These are phyloP conservation scores for Taiozyma sp. DNA, from an alignment of 1,139 yeast species.

Conservation along the genomic window DNA sequence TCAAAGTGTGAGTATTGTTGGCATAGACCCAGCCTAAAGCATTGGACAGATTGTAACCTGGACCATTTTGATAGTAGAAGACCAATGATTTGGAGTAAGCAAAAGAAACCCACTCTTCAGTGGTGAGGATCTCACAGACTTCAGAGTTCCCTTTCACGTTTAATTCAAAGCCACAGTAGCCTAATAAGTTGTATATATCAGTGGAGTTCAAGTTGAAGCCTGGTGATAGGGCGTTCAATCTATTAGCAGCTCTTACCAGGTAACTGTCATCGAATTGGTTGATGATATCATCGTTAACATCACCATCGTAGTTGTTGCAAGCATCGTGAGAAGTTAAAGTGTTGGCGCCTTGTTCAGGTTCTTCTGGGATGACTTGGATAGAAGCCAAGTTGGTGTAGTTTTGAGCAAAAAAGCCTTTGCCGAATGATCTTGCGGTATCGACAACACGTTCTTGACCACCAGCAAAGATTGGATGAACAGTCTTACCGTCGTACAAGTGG, in stretches of 20 bases:
- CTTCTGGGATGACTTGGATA: constrained; percentile 33
- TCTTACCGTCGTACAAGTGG: constrained; percentile 30
- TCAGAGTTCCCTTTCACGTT: constrained; percentile 50
- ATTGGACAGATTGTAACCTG: constrained; percentile 42
- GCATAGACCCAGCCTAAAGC: constrained; percentile 46
- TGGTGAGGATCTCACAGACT: constrained; percentile 49
- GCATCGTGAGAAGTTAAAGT: constrained; percentile 33
- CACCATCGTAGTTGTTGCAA: constrained; percentile 28
- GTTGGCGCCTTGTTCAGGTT: constrained; percentile 34
- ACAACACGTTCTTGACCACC: constrained; percentile 35
- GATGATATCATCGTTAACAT: constrained; percentile 20
- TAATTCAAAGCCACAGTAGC: constrained; percentile 54
- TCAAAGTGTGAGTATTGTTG: constrained; percentile 35
- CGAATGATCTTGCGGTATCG: constrained; percentile 35
- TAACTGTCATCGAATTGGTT: constrained; percentile 25
- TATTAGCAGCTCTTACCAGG: constrained; percentile 33
- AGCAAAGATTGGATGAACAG: constrained; percentile 33
- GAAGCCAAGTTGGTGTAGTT: constrained; percentile 32
- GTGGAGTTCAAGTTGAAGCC: constrained; percentile 37
- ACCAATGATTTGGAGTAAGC: constrained; percentile 43
- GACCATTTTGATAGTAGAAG: constrained; percentile 49
- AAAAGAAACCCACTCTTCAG: constrained; percentile 47
- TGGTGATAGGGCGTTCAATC: constrained; percentile 36
- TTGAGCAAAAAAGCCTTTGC: constrained; percentile 36
- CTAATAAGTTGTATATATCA: constrained; percentile 43